Base-by-base conservation (phyloP, 441 rosid species). In the Croton laevigatus region DNA sequence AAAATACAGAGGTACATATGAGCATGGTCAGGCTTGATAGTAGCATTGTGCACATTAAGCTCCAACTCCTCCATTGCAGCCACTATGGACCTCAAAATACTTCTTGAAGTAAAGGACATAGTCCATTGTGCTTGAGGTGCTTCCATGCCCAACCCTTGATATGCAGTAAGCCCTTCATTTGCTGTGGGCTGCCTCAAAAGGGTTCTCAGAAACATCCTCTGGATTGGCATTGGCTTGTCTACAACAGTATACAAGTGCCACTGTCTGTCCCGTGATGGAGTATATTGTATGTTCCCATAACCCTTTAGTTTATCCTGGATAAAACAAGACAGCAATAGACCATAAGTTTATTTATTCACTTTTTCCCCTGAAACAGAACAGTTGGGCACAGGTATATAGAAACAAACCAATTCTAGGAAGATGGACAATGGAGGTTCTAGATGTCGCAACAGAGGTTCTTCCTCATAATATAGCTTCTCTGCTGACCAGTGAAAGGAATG, bases 51-150 rank as follows among this genome's bases (percentile, higher is more conserved):
- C 71, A 86, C 83, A 76, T 91, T 90, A 73, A 96, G 91, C 82
- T 96, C 99, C 81, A 96, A 82, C 79, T 96, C 99, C 81, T 96
- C 99, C 98, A 96, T 90, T 65, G 98, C 98, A 81, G 86, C 82
- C 82, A 89, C 85, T 80, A 96, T 79, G 59, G 98, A 91, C 83
- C 92, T 90, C 82, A 89, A 82, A 78, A 96, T 84, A 80, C 97
- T 87, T 81, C 85, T 87, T 34, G 98, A 89, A 11, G 96, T 90
- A 80, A 86, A 91, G 23, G 98, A 87, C 79, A 84, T 75, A 57
- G 86, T 80, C 65, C 76, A 71, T 5, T 83, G 90, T 34, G 81
- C 77, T 71, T 70, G 77, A 66, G 77, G 81, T 66, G 80, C 76
- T 75, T 82, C 87, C 57, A 73, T 68, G 69, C 84, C 86, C 60